Percentiles rank a stretch among this genome's conserved stretches.
These are phyloP conservation scores for Viridothelium virens DNA, from an alignment of 495 filamentous ascomycete genomes.

Conservation along the genomic window DNA sequence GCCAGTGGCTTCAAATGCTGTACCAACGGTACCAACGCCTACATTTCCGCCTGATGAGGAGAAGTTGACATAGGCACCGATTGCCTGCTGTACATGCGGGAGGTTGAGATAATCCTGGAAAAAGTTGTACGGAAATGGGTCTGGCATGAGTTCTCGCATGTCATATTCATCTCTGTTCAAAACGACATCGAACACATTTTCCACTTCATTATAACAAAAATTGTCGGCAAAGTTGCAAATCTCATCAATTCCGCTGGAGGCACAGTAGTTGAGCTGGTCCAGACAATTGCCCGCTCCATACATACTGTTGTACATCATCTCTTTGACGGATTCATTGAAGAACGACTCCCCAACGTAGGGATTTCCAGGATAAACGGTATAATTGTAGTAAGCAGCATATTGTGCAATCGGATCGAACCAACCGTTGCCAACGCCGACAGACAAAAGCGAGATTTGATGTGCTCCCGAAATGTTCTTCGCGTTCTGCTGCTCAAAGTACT, in stretches of 20 bases:
- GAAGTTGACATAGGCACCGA: slow-evolving; percentile 28
- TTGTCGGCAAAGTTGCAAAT: slow-evolving; percentile 45
- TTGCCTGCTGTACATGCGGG: slow-evolving; percentile 25
- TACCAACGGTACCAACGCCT: slow-evolving; percentile 1
- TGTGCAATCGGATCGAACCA: slow-evolving; percentile 55
- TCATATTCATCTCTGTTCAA: slow-evolving; percentile 54
- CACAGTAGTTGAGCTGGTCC: slow-evolving; percentile 49
- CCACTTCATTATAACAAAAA: slow-evolving; percentile 50
- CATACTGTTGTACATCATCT: slow-evolving; percentile 51
- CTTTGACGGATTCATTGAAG: slow-evolving; percentile 26
- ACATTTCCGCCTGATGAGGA: slow-evolving; percentile 12
- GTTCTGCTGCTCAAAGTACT: slow-evolving; percentile 61
- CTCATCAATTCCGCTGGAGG: slow-evolving; percentile 38
- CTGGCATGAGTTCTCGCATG: slow-evolving; percentile 47
- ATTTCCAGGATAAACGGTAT: slow-evolving; percentile 37
- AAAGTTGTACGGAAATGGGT: slow-evolving; percentile 37
- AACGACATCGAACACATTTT: slow-evolving; percentile 46
- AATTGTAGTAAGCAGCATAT: slow-evolving; percentile 60
- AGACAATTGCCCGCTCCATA: slow-evolving; percentile 58
- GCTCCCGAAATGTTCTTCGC: slow-evolving; percentile 34
- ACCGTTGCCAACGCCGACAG: slow-evolving; percentile 51
- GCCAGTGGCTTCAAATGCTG: slow-evolving; percentile 20
- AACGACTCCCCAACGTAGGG: slow-evolving; percentile 6
- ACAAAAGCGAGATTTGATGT: slow-evolving; percentile 47
- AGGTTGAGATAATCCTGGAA: slow-evolving; percentile 29